These are phyloP conservation scores for Tricladium varicosporioides DNA, from an alignment of 2,329 filamentous ascomycete genomes.

Conservation along the genomic window DNA sequence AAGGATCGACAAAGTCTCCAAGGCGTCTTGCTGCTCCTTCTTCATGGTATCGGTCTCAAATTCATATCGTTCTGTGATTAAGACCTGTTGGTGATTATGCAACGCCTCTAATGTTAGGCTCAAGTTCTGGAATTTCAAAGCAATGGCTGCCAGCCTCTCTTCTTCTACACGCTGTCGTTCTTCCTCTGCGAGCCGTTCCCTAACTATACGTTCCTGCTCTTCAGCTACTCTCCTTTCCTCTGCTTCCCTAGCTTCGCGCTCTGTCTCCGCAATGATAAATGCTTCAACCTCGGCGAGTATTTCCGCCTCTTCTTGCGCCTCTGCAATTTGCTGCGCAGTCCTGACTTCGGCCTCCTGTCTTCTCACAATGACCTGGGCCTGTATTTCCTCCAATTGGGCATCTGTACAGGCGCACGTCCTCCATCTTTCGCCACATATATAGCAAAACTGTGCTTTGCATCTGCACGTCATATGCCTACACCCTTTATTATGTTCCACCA, in stretches of 20 bases:
- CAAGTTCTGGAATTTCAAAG: conserved; percentile 40
- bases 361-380: conserved; percentile 37
- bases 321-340: conserved; percentile 24
- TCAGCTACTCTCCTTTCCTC: background rate
- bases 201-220: conserved; percentile 18
- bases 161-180: conserved; percentile 27
- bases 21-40: conserved; percentile 35
- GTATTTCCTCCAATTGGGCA: conserved; percentile 43
- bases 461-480: conserved; percentile 88
- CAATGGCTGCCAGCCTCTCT: conserved; percentile 40
- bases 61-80: conserved; percentile 40
- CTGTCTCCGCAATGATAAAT: conserved; percentile 45
- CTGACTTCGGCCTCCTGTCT: conserved; percentile 22
- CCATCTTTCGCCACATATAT: conserved; percentile 73
- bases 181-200: conserved; percentile 39
- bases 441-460: conserved; percentile 81
- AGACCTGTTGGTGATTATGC: conserved; percentile 42
- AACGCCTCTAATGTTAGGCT: conserved; percentile 38
- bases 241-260: conserved; percentile 38
- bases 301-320: conserved; percentile 39
- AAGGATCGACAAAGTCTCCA: conserved; percentile 24
- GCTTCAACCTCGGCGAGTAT: conserved; percentile 47
- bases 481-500: conserved; percentile 75
- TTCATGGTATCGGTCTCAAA: conserved; percentile 35
- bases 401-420: conserved; percentile 66